These are phyloP conservation scores for Aphanomyces invadans DNA, from an alignment of 352 stramenopile species.

Conservation along the genomic window DNA sequence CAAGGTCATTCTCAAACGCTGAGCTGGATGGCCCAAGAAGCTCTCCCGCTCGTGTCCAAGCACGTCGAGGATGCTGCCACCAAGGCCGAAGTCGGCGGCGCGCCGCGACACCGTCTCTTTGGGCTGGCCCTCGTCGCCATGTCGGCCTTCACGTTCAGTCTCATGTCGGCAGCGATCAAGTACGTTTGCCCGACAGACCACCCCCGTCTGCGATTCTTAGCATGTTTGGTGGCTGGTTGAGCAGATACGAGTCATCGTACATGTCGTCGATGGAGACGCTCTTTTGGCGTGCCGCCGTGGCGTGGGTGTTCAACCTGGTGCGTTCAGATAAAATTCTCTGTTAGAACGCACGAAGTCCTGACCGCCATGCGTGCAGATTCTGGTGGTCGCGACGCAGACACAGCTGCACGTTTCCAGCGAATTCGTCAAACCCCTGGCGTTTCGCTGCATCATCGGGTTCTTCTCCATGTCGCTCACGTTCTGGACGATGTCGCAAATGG, in stretches of 20 bases:
- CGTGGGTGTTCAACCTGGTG: constrained; percentile 48
- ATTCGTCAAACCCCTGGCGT: constrained; percentile 32
- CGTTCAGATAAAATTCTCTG: no score
- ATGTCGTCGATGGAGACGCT: constrained; percentile 53
- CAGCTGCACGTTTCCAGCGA: constrained; percentile 34
- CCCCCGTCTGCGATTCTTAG: neutral
- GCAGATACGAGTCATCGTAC: constrained; percentile 29
- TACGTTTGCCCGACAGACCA: constrained; percentile 30
- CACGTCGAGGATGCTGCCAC: neutral
- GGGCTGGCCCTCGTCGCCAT: constrained; percentile 39
- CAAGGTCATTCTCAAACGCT: no score
- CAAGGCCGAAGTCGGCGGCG: neutral
- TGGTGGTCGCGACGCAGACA: constrained; percentile 30
- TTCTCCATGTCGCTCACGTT: constrained; percentile 41
- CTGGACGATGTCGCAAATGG: constrained; percentile 47
- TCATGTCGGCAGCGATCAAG: constrained; percentile 55
- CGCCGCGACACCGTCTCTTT: neutral
- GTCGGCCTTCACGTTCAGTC: constrained; percentile 51
- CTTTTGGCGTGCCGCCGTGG: constrained; percentile 56
- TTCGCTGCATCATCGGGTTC: constrained; percentile 40
- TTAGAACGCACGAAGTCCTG: neutral
- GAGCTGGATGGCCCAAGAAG: neutral
- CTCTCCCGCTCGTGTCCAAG: neutral
- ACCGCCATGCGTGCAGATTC: constrained; percentile 28
- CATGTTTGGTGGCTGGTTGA: neutral